Percentiles rank a stretch among this genome's conserved stretches.
phyloP scores from a whole-genome alignment of 495 filamentous ascomycete species.

The Letharia lupina region DNA sequence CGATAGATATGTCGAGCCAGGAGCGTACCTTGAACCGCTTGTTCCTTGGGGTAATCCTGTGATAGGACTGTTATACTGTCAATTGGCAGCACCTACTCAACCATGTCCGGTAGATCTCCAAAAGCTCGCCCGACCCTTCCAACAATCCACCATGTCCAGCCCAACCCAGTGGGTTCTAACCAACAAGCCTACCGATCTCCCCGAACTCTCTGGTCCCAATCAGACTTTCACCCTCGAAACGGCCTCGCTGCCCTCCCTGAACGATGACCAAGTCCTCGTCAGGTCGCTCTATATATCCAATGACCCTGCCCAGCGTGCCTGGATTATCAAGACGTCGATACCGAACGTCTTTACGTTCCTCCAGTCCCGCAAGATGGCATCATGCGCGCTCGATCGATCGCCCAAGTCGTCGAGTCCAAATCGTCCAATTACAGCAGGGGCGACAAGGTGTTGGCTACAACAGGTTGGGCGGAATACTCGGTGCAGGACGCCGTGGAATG shows the following conservation, averaged over 20 bases:
- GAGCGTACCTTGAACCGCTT: too few relatives aligned
- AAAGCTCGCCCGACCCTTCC: not conserved
- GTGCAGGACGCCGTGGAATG: slow-evolving; percentile 33
- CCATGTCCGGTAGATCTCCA: not conserved
- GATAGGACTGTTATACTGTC: too few relatives aligned
- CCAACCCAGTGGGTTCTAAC: slow-evolving; percentile 34
- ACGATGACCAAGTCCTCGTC: slow-evolving; percentile 48
- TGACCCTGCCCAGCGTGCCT: slow-evolving; percentile 62
- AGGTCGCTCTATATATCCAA: slow-evolving; percentile 55
- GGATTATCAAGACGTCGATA: slow-evolving; percentile 45
- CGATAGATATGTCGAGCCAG: too few relatives aligned
- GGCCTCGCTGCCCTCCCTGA: slow-evolving; percentile 38
- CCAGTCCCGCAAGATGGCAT: slow-evolving; percentile 51
- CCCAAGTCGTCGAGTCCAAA: too few relatives aligned
- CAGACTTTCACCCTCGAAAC: slow-evolving; percentile 42
- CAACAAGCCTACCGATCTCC: slow-evolving; percentile 29
- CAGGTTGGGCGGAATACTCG: slow-evolving; percentile 46
- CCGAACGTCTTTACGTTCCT: slow-evolving; percentile 46
- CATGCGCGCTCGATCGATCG: too few relatives aligned
- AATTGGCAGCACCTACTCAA: too few relatives aligned
- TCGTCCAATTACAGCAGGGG: too few relatives aligned
- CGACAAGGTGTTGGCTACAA: slow-evolving; percentile 32
- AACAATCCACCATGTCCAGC: slow-evolving; percentile 16
- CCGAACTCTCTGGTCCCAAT: slow-evolving; percentile 27
- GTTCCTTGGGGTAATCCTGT: too few relatives aligned